A percentile compares a stretch with the other conserved stretches of the same genome.
phyloP scores from a whole-genome alignment of 768 basidiomycete species.

The Rhodosporidiobolus sp. region DNA sequence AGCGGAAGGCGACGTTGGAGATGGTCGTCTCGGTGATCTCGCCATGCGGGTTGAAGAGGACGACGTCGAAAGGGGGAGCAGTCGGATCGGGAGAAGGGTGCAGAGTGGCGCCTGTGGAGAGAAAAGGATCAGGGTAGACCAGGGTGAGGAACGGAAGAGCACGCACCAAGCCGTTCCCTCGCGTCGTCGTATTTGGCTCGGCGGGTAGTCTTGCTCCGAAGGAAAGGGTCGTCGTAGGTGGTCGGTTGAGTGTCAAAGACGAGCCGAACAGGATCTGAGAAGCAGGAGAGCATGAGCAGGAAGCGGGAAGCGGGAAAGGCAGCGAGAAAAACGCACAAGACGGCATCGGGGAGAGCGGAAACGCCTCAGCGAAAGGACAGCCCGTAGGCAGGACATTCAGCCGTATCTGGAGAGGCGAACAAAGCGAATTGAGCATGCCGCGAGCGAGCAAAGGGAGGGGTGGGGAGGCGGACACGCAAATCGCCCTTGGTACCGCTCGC shows the following conservation, averaged over 20 bases:
- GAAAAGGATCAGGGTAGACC: background rate
- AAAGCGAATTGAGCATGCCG: accelerated
- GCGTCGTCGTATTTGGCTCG: slow-evolving; percentile 26
- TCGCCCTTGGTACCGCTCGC: background rate
- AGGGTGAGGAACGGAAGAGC: background rate
- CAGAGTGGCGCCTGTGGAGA: slow-evolving; percentile 4
- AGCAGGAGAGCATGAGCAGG: too few species aligned
- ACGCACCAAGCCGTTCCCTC: slow-evolving; percentile 11
- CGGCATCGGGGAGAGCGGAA: slow-evolving; percentile 17
- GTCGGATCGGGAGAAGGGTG: background rate
- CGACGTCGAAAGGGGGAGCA: slow-evolving; percentile 24
- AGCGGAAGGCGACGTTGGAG: slow-evolving; percentile 32
- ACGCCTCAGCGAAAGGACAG: background rate
- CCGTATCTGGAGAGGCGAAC: background rate
- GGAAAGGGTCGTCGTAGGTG: slow-evolving; percentile 17
- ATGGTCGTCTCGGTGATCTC: slow-evolving; percentile 34
- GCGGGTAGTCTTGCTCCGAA: slow-evolving; percentile 16
- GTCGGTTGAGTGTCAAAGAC: slow-evolving; percentile 22
- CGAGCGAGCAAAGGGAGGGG: background rate
- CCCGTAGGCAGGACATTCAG: background rate
- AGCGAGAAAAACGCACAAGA: background rate
- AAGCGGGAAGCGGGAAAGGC: background rate
- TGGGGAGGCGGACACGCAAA: background rate
- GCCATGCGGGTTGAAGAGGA: slow-evolving; percentile 18
- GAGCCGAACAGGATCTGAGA: slow-evolving; percentile 20